Evolutionary conservation across 495 filamentous ascomycete genomes (phyloP), one percentile per base, ranked within the genome.

Genomic region (Emericellopsis terricola): DNA sequence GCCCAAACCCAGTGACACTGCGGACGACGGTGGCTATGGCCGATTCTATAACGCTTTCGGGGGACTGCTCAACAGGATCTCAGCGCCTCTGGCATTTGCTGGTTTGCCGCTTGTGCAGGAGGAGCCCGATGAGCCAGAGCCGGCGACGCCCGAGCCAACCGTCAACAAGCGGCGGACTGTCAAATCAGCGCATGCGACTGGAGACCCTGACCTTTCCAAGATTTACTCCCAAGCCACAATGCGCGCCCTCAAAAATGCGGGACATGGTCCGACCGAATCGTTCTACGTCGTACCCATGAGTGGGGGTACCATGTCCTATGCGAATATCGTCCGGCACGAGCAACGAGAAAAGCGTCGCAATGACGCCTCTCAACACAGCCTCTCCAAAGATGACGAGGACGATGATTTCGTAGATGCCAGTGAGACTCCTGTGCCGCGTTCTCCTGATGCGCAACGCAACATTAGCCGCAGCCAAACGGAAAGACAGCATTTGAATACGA

Each of bases 201-300:
- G 59, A 15, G 81, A 83, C 16, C 81, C 81, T 0, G 84, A 94
- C 37, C 62, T 86, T 17, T 70, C 60, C 37, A 73, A 70, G 26
- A 60, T 85, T 20, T 86, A 85, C 55, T 91, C 82, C 3, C 69
- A 66, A 36, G 79, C 85, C 9, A 81, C 85, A 4, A 64, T 94
- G 28, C 68, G 72, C 19, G 81, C 83, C 8, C 57, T 67, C n/a
- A 38, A 48, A 5, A 47, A 51, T 18, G 57, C 59, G 24, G 56
- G 51, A 8, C 55, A 74, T 14, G 62, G 56, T 6, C 57, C 59
- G 17, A 71, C 72, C 23, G 85, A 94, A 48, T 84, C 77, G 18
- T 97, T 96, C 60, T 94, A 94, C 48, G 81, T 97, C 1, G 89
- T 97, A 0, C 89, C 87, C 7, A 76, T 79, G 0, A 80, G 81